Percentiles rank a stretch among this genome's conserved stretches.
Conservation (phyloP, 2,329 filamentous ascomycete genomes). For the Blastomyces silverae region DNA sequence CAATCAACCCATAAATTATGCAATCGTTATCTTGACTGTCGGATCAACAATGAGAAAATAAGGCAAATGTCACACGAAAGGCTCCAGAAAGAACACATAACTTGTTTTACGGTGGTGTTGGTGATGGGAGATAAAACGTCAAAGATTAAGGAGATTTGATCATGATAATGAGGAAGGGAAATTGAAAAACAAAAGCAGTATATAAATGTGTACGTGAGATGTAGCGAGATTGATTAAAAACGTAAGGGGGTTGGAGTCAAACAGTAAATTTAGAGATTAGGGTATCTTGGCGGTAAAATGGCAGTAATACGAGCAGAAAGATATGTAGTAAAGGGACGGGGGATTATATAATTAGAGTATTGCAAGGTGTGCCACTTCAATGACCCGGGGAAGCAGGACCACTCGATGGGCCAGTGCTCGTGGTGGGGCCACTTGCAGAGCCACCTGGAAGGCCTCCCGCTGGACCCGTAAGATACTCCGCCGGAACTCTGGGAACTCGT, state of each 20-base stretch:
- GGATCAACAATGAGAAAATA: background rate
- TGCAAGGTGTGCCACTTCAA: background rate
- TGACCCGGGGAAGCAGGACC: slow-evolving; percentile 13
- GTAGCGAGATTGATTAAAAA: background rate
- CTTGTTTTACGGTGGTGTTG: background rate
- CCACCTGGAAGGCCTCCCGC: slow-evolving; percentile 6
- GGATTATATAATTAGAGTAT: slow-evolving; percentile 2
- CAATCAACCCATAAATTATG: background rate
- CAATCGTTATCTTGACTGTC: background rate
- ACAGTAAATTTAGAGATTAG: background rate
- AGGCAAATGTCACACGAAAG: background rate
- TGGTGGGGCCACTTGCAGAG: slow-evolving; percentile 8
- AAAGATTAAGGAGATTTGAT: background rate
- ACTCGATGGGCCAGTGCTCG: slow-evolving; percentile 9
- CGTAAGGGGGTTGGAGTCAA: background rate
- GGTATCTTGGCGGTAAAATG: background rate
- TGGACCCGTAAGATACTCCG: slow-evolving; percentile 40
- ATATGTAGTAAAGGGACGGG: background rate
- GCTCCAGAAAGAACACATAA: background rate
- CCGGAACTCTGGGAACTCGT: slow-evolving; percentile 44
- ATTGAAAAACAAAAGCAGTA: background rate
- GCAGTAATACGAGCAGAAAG: slow-evolving; percentile 4
- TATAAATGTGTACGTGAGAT: background rate
- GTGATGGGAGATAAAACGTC: background rate
- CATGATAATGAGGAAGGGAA: background rate